These are phyloP conservation scores for Lactarius pseudohatsudake DNA, from an alignment of 768 basidiomycete species.

Conservation along the genomic window DNA sequence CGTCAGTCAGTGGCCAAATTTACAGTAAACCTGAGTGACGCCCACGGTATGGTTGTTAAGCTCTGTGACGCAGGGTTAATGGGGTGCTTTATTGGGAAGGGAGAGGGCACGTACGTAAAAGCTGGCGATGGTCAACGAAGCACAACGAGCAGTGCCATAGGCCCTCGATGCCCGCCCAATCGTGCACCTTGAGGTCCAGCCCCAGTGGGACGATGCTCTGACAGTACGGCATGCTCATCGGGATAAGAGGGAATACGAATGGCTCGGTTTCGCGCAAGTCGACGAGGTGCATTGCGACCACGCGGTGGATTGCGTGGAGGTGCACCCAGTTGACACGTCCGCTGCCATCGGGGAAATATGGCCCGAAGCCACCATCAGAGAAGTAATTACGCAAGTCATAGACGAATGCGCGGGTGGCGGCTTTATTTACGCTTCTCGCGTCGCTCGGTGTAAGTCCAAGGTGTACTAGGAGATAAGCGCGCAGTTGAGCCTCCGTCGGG, in stretches of 20 bases:
- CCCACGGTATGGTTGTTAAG: conserved; percentile 47
- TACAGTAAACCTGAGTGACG: not conserved
- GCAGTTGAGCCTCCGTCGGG: conserved; percentile 46
- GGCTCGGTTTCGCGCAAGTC: conserved; percentile 39
- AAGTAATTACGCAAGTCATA: conserved; percentile 63
- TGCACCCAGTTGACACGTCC: conserved; percentile 60
- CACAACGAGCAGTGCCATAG: conserved; percentile 66
- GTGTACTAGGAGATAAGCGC: conserved; percentile 53
- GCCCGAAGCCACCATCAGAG: conserved; percentile 53
- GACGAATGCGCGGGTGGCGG: conserved; percentile 52
- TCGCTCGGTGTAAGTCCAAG: conserved; percentile 56
- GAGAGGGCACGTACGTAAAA: conserved; percentile 49
- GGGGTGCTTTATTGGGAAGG: not conserved
- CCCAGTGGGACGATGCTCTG: conserved; percentile 49
- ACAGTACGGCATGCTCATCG: conserved; percentile 53
- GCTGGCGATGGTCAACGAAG: conserved; percentile 66
- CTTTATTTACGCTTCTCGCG: conserved; percentile 34
- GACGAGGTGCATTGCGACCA: conserved; percentile 53
- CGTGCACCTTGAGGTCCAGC: conserved; percentile 41
- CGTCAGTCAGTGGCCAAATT: not conserved
- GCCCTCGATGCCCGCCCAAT: conserved; percentile 63
- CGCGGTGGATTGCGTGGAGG: conserved; percentile 54
- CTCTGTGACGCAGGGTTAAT: conserved; percentile 36
- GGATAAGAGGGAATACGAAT: conserved; percentile 37
- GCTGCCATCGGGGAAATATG: conserved; percentile 47